Evolutionary conservation across 179 eudicot species (phyloP).

Genomic region (Spergularia azorica): DNA sequence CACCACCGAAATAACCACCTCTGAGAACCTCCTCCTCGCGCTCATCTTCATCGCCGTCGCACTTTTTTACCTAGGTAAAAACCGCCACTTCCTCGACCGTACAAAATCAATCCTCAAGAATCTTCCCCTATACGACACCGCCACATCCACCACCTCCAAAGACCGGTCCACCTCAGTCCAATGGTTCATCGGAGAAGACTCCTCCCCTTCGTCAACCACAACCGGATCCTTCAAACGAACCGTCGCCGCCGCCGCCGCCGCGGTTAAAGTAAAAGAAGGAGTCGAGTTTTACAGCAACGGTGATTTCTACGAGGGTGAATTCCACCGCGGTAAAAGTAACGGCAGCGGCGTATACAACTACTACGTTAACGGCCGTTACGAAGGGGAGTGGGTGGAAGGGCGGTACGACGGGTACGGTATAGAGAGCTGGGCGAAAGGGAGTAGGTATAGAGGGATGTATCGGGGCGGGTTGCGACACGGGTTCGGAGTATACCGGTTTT

Average conservation of each 20-base stretch:
- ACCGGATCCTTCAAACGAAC: no score
- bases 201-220: not conserved
- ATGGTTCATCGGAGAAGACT: slow-evolving; percentile 75
- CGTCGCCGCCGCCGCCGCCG: no score
- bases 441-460: slow-evolving; percentile 78
- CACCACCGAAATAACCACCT: slow-evolving; percentile 44
- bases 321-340: slow-evolving; percentile 67
- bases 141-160: not conserved
- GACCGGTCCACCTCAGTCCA: slow-evolving; percentile 47
- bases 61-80: slow-evolving; percentile 49
- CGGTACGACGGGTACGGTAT: slow-evolving; percentile 84
- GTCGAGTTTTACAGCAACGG: slow-evolving; percentile 80
- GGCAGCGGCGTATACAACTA: slow-evolving; percentile 87
- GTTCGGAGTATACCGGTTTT: slow-evolving; percentile 72
- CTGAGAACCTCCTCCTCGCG: slow-evolving; percentile 59
- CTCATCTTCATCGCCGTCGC: slow-evolving; percentile 54
- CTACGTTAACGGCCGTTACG: slow-evolving; percentile 74
- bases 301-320: slow-evolving; percentile 84
- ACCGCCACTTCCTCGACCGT: slow-evolving; percentile 38
- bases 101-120: slow-evolving; percentile 16
- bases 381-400: slow-evolving; percentile 93
- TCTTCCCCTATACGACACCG: not conserved
- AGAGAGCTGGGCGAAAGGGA: slow-evolving; percentile 88
- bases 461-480: slow-evolving; percentile 79
- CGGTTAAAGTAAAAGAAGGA: slow-evolving; percentile 41